Base-by-base conservation (phyloP, 306 rosid genomes). In the Arachis hypogaea region DNA sequence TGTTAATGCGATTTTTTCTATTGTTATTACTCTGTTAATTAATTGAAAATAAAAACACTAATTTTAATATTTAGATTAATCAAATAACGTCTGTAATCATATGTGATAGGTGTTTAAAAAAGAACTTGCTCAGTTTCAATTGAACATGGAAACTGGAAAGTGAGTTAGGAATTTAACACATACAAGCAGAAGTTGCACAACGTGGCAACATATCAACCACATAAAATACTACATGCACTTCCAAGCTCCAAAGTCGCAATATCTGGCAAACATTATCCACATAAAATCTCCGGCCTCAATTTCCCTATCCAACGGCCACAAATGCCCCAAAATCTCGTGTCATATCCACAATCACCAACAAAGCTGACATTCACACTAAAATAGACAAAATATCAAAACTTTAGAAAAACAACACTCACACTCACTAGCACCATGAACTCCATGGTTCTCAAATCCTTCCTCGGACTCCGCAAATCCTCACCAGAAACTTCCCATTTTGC, bases 391-490 rank as follows among this genome's bases (percentile, higher is more conserved):
- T 22, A 9, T 30, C 71, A 4, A 79, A 8, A 2, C 22, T 5
- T 14, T 6, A 6, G 11, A 11, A 29, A 7, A 3, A n/a, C 2
- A 11, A 11, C 1, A 10, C 30, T 1, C 47, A 16, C 65, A 41
- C 29, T 52, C 3, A 12, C 55, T 43, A 57, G 52, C 18, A 62
- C 49, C 77, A 92, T 95, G 99, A 78, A 87, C 71, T 91, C 97
- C 83, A 77, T 88, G 1, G 90, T 90, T 3, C 82, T 91, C 75
- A 94, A 95, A 78, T 69, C 97, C 86, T 94, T 94, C 88, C 82
- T 86, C 74, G 95, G 95, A 0, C 99, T 94, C 86, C 90, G 98
- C 30, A 96, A 83, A 30, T 11, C 88, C 80, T 69, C 98, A 45
- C n/a, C 82, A 73, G 98, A 88, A 22, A 82, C 83, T 0, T 63